Percentiles rank a stretch among this genome's conserved stretches.
phyloP scores from a whole-genome alignment of 306 rosid genomes.

The Crataegus laevigata region DNA sequence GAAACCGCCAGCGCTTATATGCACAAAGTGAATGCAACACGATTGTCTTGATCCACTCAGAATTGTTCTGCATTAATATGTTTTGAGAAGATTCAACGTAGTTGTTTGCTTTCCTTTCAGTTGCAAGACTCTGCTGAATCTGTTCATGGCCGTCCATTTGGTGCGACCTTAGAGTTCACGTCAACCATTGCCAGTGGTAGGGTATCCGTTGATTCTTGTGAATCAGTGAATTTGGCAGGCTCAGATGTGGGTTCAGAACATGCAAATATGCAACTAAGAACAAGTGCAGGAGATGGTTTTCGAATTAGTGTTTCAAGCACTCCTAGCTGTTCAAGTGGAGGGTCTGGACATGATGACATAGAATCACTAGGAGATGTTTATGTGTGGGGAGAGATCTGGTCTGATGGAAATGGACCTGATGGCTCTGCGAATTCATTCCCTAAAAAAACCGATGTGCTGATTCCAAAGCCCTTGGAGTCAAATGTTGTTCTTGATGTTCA shows the following conservation, averaged over 20 bases:
- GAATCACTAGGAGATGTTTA: slow-evolving; percentile 92
- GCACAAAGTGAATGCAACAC: slow-evolving; percentile 1
- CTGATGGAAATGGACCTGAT: slow-evolving; percentile 47
- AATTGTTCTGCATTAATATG: slow-evolving; percentile 1
- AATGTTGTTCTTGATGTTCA: slow-evolving; percentile 86
- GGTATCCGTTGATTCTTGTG: slow-evolving; percentile 48
- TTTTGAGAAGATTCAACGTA: slow-evolving; percentile 3
- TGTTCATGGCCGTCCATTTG: slow-evolving; percentile 33
- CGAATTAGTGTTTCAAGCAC: slow-evolving; percentile 82
- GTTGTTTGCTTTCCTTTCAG: slow-evolving; percentile 23
- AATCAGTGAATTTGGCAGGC: slow-evolving; percentile 29
- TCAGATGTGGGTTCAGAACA: slow-evolving; percentile 66
- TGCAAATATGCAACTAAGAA: slow-evolving; percentile 62
- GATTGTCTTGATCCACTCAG: background rate
- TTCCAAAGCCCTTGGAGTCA: slow-evolving; percentile 77
- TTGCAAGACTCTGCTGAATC: slow-evolving; percentile 38
- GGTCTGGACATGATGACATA: slow-evolving; percentile 83
- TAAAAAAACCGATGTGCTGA: slow-evolving; percentile 47
- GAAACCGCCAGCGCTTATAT: background rate
- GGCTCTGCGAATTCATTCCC: slow-evolving; percentile 42
- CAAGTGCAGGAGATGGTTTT: slow-evolving; percentile 69
- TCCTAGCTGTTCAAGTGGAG: slow-evolving; percentile 65
- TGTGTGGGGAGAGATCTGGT: slow-evolving; percentile 88
- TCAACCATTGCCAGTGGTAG: slow-evolving; percentile 40
- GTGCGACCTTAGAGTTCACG: slow-evolving; percentile 47